Percentiles rank a stretch among this genome's conserved stretches.
phyloP scores from a whole-genome alignment of 208 protist species.

The Strigomonas galati region DNA sequence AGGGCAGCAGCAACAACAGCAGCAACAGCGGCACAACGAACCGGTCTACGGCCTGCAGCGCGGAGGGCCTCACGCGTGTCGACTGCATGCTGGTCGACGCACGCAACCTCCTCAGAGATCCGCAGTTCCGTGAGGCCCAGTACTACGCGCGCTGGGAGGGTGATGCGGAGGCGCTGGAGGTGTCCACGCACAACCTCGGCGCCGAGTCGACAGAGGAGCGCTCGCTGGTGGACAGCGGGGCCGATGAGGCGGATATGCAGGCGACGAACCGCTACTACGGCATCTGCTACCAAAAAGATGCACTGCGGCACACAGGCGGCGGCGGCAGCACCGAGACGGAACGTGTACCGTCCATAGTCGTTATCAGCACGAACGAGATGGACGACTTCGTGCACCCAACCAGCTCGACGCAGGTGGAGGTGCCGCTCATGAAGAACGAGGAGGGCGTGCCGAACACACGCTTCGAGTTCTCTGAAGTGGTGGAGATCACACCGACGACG shows the following conservation, averaged over 20 bases:
- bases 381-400: background rate
- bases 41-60: no score
- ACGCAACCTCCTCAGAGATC: background rate
- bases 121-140: background rate
- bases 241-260: background rate
- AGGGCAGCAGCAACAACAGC: no score
- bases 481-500: conserved; percentile 22
- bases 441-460: conserved; percentile 1
- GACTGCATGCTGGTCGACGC: background rate
- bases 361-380: conserved; percentile 3
- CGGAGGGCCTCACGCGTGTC: background rate
- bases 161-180: conserved; percentile 1
- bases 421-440: conserved; percentile 1
- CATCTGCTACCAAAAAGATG: conserved; percentile 19
- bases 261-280: conserved; percentile 18
- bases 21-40: no score
- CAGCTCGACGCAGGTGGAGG: conserved; percentile 1
- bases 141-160: conserved; percentile 9
- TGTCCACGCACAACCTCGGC: background rate
- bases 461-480: conserved; percentile 20
- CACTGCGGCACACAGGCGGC: background rate
- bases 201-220: background rate
- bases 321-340: background rate
- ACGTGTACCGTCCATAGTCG: background rate
- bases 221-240: background rate